A percentile compares a stretch with the other conserved stretches of the same genome.
Evolutionary conservation across 257 asterid genomes (phyloP).

Genomic region (Capsicum rhomboideum): DNA sequence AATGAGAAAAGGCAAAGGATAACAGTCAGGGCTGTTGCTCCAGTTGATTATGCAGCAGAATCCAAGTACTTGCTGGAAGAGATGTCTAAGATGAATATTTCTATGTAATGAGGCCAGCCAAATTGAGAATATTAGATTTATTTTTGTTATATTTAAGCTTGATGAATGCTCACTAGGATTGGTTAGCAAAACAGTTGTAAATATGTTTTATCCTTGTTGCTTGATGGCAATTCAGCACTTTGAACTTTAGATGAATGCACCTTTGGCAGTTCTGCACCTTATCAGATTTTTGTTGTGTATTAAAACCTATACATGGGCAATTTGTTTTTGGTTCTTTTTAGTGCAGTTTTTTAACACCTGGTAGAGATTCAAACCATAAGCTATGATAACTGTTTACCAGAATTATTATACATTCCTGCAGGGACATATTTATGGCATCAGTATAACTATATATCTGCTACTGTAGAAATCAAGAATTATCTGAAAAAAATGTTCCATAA

Average conservation of each 20-base stretch:
- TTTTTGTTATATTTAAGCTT: neutral
- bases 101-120: neutral
- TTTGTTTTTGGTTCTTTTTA: neutral
- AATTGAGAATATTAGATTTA: neutral
- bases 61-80: slow-evolving; percentile 63
- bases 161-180: neutral
- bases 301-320: neutral
- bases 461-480: neutral
- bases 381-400: neutral
- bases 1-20: slow-evolving; percentile 83
- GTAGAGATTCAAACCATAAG: no score
- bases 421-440: neutral
- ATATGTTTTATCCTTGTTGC: neutral
- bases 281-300: neutral
- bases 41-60: slow-evolving; percentile 73
- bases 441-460: neutral
- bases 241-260: neutral
- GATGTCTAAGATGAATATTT: slow-evolving; percentile 43
- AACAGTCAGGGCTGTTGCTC: slow-evolving; percentile 56
- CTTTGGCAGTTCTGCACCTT: neutral
- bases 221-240: neutral
- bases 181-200: neutral
- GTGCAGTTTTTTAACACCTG: neutral
- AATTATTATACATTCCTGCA: neutral
- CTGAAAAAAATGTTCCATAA: neutral